Percentiles rank a stretch among this genome's conserved stretches.
Evolutionary conservation across 495 filamentous ascomycete genomes (phyloP).

Genomic region (Penicillium subrubescens): DNA sequence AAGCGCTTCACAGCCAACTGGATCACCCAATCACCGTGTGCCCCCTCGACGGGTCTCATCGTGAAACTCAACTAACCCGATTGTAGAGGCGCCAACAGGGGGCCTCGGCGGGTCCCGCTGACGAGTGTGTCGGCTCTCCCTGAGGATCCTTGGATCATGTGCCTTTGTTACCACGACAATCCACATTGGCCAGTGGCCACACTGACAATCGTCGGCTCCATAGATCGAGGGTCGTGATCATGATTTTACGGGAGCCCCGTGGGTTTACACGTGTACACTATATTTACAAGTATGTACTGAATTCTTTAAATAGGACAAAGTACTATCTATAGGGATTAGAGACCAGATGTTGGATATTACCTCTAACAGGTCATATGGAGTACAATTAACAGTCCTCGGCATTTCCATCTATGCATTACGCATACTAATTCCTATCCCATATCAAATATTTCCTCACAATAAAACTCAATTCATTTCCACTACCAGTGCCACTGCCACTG

Average conservation of each 20-base stretch:
- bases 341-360: neutral
- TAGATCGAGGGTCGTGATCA: neutral
- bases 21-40: constrained; percentile 11
- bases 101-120: constrained; percentile 22
- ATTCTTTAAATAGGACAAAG: neutral
- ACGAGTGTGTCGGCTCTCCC: constrained; percentile 16
- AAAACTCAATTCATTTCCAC: neutral
- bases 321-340: neutral
- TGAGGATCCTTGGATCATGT: constrained; percentile 3
- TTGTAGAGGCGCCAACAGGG: constrained; percentile 5
- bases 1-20: neutral
- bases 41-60: constrained; percentile 21
- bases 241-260: neutral
- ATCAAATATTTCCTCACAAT: no score
- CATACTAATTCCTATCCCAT: no score
- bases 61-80: constrained; percentile 28
- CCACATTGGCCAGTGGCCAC: neutral
- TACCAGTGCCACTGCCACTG: no score
- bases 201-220: neutral
- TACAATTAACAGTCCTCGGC: neutral
- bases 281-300: no score
- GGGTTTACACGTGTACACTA: neutral
- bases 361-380: neutral
- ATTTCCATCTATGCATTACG: neutral
- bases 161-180: neutral